phyloP scores from a whole-genome alignment of 441 rosid genomes.

The Breynia disticha region DNA sequence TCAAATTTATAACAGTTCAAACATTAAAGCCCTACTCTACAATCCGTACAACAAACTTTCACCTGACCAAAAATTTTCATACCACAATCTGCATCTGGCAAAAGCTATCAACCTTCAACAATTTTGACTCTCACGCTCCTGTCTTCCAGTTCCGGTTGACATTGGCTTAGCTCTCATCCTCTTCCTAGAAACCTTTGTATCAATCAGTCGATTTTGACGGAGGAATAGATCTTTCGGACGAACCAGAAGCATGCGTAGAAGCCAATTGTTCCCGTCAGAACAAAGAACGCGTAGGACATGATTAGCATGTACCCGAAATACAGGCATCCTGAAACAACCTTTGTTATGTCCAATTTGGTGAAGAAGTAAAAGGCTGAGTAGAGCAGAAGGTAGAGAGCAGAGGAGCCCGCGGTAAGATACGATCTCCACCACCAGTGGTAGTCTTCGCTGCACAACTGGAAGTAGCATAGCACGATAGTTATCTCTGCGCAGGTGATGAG shows the following conservation, averaged over 20 bases:
- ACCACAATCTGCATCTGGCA: conserved; percentile 2
- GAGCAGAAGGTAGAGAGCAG: conserved; percentile 85
- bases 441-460: conserved; percentile 93
- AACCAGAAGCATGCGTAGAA: conserved; percentile 97
- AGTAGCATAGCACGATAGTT: conserved; percentile 85
- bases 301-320: conserved; percentile 88
- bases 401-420: conserved; percentile 86
- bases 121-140: conserved; percentile 1
- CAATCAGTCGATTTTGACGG: conserved; percentile 84
- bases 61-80: conserved; percentile 10
- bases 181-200: conserved; percentile 15
- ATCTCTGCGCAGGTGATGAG: conserved; percentile 91
- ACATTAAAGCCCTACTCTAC: conserved; percentile 16
- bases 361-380: conserved; percentile 90
- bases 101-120: conserved; percentile 9
- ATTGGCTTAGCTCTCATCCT: background rate
- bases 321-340: conserved; percentile 76
- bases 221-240: conserved; percentile 82
- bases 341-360: conserved; percentile 86
- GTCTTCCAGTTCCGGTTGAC: conserved; percentile 3
- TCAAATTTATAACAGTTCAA: conserved; percentile 10
- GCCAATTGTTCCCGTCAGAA: conserved; percentile 82
- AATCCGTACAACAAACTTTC: conserved; percentile 8
- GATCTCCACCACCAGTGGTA: conserved; percentile 99
- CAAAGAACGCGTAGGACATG: conserved; percentile 79